phyloP scores from a whole-genome alignment of 805 yeast genomes.

The Zygotorulaspora florentina region DNA sequence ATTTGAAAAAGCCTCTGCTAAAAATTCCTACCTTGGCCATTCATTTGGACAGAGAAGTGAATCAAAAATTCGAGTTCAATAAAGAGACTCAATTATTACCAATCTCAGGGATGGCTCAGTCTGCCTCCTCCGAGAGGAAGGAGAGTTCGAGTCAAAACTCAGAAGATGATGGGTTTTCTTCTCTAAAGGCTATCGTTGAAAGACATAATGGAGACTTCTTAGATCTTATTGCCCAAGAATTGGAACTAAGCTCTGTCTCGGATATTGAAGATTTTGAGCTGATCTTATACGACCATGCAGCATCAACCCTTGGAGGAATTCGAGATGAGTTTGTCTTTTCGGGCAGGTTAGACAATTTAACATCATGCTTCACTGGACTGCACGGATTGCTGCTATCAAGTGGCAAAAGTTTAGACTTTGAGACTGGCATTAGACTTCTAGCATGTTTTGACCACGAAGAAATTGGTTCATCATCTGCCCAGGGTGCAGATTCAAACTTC shows the following conservation, averaged over 20 bases:
- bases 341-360: conserved; percentile 86
- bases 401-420: conserved; percentile 39
- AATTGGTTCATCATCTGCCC: conserved; percentile 88
- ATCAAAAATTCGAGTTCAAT: conserved; percentile 79
- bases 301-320: conserved; percentile 79
- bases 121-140: conserved; percentile 18
- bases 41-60: conserved; percentile 76
- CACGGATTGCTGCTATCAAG: conserved; percentile 62
- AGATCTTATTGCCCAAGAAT: conserved; percentile 62
- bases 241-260: conserved; percentile 42
- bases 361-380: conserved; percentile 78
- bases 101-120: conserved; percentile 62
- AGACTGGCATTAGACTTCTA: conserved; percentile 62
- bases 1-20: conserved; percentile 76
- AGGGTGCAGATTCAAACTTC: conserved; percentile 94
- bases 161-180: conserved; percentile 48
- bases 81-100: conserved; percentile 84
- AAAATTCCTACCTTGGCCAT: conserved; percentile 94
- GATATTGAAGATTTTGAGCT: conserved; percentile 88
- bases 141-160: conserved; percentile 4
- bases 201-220: conserved; percentile 77
- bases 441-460: conserved; percentile 95
- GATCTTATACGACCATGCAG: conserved; percentile 78
- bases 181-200: conserved; percentile 57
- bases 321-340: conserved; percentile 87